phyloP scores from a whole-genome alignment of 139 green algal species.

The Marvania coccoides region DNA sequence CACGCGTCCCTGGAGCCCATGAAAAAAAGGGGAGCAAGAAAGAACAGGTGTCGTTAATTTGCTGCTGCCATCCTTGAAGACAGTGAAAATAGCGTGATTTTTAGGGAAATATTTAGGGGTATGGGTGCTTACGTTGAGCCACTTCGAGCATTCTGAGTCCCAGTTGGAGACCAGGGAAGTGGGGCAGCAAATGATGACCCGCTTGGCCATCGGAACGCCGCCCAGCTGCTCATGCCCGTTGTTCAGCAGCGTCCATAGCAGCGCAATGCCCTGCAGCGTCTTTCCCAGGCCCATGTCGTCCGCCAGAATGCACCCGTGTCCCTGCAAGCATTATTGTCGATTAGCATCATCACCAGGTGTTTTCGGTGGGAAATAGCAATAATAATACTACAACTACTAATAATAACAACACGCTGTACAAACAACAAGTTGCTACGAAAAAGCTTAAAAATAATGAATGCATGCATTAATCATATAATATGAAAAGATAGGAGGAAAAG shows the following conservation, averaged over 20 bases:
- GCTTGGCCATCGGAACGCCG: constrained; percentile 59
- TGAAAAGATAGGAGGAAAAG: too few relatives aligned
- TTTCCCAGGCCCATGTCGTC: constrained; percentile 94
- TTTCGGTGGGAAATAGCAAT: too few relatives aligned
- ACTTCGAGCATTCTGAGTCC: constrained; percentile 93
- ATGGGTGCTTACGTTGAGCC: constrained; percentile 78
- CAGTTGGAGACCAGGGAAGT: constrained; percentile 96
- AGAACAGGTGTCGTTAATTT: background rate
- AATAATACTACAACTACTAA: too few relatives aligned
- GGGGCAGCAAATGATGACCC: constrained; percentile 95
- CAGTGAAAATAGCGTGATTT: background rate
- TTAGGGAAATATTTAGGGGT: background rate
- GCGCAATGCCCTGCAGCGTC: constrained; percentile 82
- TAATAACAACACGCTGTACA: too few relatives aligned
- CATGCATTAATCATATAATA: too few relatives aligned
- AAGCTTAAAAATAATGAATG: too few relatives aligned
- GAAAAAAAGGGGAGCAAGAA: background rate
- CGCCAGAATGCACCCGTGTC: constrained; percentile 84
- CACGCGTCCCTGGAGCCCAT: constrained; percentile 52
- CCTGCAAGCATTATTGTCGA: too few relatives aligned
- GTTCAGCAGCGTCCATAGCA: constrained; percentile 93
- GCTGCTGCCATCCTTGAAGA: background rate
- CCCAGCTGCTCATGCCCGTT: constrained; percentile 48
- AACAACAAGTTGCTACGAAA: too few relatives aligned
- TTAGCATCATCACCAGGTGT: too few relatives aligned